A percentile compares a stretch with the other conserved stretches of the same genome.
These are phyloP conservation scores for Alloascoidea africana DNA, from an alignment of 805 yeast genomes.

Conservation along the genomic window DNA sequence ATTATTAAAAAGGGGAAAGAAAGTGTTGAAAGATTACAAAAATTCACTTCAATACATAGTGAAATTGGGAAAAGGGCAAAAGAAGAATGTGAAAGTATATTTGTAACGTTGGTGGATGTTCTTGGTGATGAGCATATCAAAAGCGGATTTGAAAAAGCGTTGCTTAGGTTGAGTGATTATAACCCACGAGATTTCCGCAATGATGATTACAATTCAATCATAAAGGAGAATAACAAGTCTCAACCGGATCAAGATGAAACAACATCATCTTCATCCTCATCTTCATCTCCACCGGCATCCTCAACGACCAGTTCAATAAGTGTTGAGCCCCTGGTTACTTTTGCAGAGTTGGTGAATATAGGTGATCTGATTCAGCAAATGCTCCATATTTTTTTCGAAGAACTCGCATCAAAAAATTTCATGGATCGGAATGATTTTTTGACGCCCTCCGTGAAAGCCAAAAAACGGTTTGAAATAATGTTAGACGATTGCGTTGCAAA, in stretches of 20 bases:
- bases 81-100: constrained; percentile 42
- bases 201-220: too few relatives aligned
- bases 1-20: constrained; percentile 54
- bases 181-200: constrained; percentile 33
- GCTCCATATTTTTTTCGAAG: constrained; percentile 85
- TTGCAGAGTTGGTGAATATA: constrained; percentile 81
- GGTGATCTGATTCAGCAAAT: constrained; percentile 90
- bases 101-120: constrained; percentile 44
- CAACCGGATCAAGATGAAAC: not conserved
- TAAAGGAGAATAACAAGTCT: constrained; percentile 6
- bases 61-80: constrained; percentile 22
- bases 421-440: constrained; percentile 68
- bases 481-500: constrained; percentile 85
- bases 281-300: constrained; percentile 2
- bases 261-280: constrained; percentile 7
- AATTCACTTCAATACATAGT: constrained; percentile 22
- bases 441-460: constrained; percentile 61
- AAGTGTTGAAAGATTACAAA: constrained; percentile 42
- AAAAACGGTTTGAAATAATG: constrained; percentile 65
- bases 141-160: constrained; percentile 74
- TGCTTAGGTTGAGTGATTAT: constrained; percentile 52
- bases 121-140: constrained; percentile 65
- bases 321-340: constrained; percentile 76
- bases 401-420: constrained; percentile 37
- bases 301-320: constrained; percentile 15